Percentiles rank a stretch among this genome's conserved stretches.
Conservation (phyloP, 768 basidiomycete genomes). For the Brasilioporus rufonigricans region DNA sequence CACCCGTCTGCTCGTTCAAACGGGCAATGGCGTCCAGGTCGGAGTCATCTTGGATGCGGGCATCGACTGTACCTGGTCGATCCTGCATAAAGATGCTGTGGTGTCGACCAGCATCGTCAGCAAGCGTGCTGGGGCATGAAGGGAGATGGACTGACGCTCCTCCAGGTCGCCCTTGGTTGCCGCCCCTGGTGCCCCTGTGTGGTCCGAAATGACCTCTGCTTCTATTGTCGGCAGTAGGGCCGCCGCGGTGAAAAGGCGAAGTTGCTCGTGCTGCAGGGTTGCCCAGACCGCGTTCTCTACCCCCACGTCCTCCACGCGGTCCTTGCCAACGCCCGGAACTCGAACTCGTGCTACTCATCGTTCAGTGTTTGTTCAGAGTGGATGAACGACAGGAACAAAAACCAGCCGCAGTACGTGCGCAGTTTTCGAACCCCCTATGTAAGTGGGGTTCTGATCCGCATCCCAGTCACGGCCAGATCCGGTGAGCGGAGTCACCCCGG, state of each 20-base stretch:
- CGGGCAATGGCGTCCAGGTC: constrained; percentile 37
- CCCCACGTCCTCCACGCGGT: constrained; percentile 5
- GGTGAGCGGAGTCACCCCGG: too few relatives aligned
- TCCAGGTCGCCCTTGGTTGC: constrained; percentile 10
- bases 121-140: neutral
- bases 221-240: constrained; percentile 3
- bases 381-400: too few relatives aligned
- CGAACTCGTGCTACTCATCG: constrained; percentile 3
- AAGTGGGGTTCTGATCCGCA: too few relatives aligned
- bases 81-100: constrained; percentile 33
- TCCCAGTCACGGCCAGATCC: too few relatives aligned
- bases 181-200: constrained; percentile 19
- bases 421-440: too few relatives aligned
- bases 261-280: neutral
- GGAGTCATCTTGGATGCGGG: constrained; percentile 45
- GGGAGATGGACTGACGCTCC: constrained; percentile 18
- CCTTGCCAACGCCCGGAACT: constrained; percentile 11
- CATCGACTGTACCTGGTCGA: constrained; percentile 46
- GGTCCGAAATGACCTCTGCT: constrained; percentile 11
- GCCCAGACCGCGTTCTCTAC: constrained; percentile 19
- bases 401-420: too few relatives aligned
- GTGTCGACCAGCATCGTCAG: neutral
- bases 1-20: constrained; percentile 14
- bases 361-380: neutral
- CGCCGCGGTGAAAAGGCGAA: neutral